Base-by-base conservation (phyloP, 2,329 filamentous ascomycete species). In the Fusarium sp. region DNA sequence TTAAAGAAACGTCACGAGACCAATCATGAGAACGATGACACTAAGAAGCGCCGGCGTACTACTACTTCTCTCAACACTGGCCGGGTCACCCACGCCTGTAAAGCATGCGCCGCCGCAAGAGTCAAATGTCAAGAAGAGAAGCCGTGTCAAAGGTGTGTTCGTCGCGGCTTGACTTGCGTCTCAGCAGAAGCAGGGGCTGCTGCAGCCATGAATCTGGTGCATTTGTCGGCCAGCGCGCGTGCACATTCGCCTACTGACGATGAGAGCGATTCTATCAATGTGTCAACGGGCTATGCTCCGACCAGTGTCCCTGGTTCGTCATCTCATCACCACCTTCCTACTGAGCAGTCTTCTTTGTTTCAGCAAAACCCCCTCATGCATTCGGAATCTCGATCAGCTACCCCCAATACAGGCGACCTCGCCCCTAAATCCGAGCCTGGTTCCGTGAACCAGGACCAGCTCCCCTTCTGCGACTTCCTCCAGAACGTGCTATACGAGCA, bases 51-150 rank as follows among this genome's bases (percentile, higher is more conserved):
- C 34, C 80, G 85, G 36, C 81, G 84, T 14, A 81, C 81, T 51
- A 80, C 81, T 43, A 75, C 82, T 2, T 82, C 82, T 1, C 82
- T 83, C 5, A 82, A 79, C 17, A 79, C 82, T 3, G 82, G 83
- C 20, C 83, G 86, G 14, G 86, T 88, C 13, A 84, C 82, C 11
- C 84, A 87, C 66, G 86, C 86, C 15, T 88, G 86, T 66, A 81
- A 81, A 24, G 77, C 83, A 11, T 88, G 86, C 66, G 85, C 86
- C 5, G 74, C 81, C 18, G 85, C 86, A 13, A 80, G 86, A 20
- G 84, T 88, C 44, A 87, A 87, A 68, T 88, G 86, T 63, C 85
- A 87, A 63, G 86, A 88, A 58, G 73, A 78, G 22, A 87, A 88
- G 75, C 86, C 86, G 33, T 88, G 86, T 71, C 81, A 81, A 18